phyloP scores from a whole-genome alignment of 345 rosid genomes.

The Lepidium sativum region DNA sequence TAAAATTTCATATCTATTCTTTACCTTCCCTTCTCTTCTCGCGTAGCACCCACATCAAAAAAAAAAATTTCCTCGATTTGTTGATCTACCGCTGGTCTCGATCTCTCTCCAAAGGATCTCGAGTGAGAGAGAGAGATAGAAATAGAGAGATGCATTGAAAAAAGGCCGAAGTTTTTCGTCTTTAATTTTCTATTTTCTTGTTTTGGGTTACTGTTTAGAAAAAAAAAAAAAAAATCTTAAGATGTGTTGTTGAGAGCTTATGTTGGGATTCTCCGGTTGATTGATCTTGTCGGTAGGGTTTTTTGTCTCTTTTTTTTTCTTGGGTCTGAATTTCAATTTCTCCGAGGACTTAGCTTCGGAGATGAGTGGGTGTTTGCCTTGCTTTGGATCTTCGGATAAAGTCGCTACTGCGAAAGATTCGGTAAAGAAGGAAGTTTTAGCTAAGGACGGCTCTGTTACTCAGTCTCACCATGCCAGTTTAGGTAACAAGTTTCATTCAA shows the following conservation, averaged over 20 bases:
- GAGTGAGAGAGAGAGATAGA: slow-evolving; percentile 17
- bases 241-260: slow-evolving; percentile 27
- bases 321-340: slow-evolving; percentile 35
- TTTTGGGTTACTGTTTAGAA: background rate
- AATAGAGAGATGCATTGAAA: slow-evolving; percentile 17
- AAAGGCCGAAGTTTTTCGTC: slow-evolving; percentile 16
- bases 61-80: slow-evolving; percentile 62
- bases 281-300: slow-evolving; percentile 35
- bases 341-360: slow-evolving; percentile 23
- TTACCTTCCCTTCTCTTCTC: slow-evolving; percentile 44
- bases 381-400: slow-evolving; percentile 89
- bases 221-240: slow-evolving; percentile 2
- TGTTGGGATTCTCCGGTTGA: slow-evolving; percentile 28
- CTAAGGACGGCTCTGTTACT: slow-evolving; percentile 61
- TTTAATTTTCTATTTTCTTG: background rate
- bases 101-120: slow-evolving; percentile 56
- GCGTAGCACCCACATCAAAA: slow-evolving; percentile 27
- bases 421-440: slow-evolving; percentile 58
- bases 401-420: slow-evolving; percentile 56
- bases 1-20: slow-evolving; percentile 7
- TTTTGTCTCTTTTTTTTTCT: slow-evolving; percentile 14
- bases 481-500: slow-evolving; percentile 30
- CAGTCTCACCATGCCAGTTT: slow-evolving; percentile 73
- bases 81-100: slow-evolving; percentile 71
- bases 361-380: slow-evolving; percentile 98